Conservation (phyloP, 2,329 filamentous ascomycete genomes). For the Phialemonium atrogriseum region DNA sequence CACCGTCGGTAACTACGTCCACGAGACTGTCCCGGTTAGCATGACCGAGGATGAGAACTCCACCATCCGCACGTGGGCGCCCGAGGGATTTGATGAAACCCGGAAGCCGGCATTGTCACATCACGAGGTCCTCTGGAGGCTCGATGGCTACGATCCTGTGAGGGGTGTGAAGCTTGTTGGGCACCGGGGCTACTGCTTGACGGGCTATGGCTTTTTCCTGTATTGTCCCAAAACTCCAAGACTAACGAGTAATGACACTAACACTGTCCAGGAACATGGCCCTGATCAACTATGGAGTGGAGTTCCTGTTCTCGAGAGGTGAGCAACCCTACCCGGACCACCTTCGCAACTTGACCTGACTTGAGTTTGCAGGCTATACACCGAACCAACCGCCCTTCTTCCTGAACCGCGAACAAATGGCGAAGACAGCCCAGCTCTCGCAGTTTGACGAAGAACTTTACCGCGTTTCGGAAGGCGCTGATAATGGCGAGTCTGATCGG, state of each 20-base stretch:
- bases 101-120: slow-evolving; percentile 79
- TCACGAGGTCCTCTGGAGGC: slow-evolving; percentile 81
- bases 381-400: slow-evolving; percentile 85
- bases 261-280: slow-evolving; percentile 61
- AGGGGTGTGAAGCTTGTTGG: slow-evolving; percentile 91
- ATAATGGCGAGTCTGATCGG: slow-evolving; percentile 85
- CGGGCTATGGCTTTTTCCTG: slow-evolving; percentile 66
- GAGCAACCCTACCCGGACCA: too few relatives aligned
- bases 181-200: slow-evolving; percentile 89
- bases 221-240: too few relatives aligned
- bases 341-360: too few relatives aligned
- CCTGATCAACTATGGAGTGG: slow-evolving; percentile 87
- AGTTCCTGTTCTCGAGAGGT: slow-evolving; percentile 82
- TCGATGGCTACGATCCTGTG: slow-evolving; percentile 90
- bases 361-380: slow-evolving; percentile 74
- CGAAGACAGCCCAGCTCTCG: slow-evolving; percentile 93
- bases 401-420: slow-evolving; percentile 94
- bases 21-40: slow-evolving; percentile 76
- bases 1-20: slow-evolving; percentile 84
- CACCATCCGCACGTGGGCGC: slow-evolving; percentile 69
- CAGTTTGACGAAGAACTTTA: slow-evolving; percentile 98
- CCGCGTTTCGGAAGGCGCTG: slow-evolving; percentile 91
- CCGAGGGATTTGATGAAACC: slow-evolving; percentile 63
- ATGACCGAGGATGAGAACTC: slow-evolving; percentile 85
- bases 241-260: too few relatives aligned